Evolutionary conservation across 345 rosid genomes (phyloP).

Genomic region (Euclidium syriacum): DNA sequence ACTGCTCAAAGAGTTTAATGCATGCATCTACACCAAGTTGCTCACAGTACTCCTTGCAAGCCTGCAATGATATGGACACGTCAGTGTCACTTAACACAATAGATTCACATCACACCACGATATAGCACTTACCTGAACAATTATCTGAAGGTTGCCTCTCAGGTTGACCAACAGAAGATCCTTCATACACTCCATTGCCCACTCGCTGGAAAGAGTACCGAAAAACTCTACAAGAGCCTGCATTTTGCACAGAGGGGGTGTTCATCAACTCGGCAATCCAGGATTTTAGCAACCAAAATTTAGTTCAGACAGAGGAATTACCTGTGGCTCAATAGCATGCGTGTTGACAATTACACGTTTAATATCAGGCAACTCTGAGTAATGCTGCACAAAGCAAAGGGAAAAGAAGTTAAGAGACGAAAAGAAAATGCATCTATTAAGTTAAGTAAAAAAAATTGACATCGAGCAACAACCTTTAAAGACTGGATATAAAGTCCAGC

Average conservation of each 20-base stretch:
- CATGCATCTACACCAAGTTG: constrained; percentile 97
- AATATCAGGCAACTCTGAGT: constrained; percentile 93
- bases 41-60: constrained; percentile 98
- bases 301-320: constrained; percentile 23
- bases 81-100: constrained; percentile 17
- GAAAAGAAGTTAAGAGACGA: constrained; percentile 18
- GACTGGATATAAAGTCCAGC: constrained; percentile 94
- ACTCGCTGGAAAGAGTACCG: constrained; percentile 96
- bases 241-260: constrained; percentile 6
- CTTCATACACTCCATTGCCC: constrained; percentile 99
- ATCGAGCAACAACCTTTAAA: constrained; percentile 53
- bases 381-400: constrained; percentile 66
- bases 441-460: constrained; percentile 5
- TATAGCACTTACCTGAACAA: constrained; percentile 74
- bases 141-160: constrained; percentile 98
- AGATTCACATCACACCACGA: background rate
- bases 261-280: constrained; percentile 12
- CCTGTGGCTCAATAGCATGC: constrained; percentile 99
- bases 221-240: constrained; percentile 98
- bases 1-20: constrained; percentile 95
- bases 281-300: constrained; percentile 5
- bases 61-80: constrained; percentile 42
- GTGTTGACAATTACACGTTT: constrained; percentile 99
- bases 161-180: constrained; percentile 93
- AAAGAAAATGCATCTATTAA: background rate